Conservation (phyloP, 2,329 filamentous ascomycete species). For the Pseudopyricularia cyperi region DNA sequence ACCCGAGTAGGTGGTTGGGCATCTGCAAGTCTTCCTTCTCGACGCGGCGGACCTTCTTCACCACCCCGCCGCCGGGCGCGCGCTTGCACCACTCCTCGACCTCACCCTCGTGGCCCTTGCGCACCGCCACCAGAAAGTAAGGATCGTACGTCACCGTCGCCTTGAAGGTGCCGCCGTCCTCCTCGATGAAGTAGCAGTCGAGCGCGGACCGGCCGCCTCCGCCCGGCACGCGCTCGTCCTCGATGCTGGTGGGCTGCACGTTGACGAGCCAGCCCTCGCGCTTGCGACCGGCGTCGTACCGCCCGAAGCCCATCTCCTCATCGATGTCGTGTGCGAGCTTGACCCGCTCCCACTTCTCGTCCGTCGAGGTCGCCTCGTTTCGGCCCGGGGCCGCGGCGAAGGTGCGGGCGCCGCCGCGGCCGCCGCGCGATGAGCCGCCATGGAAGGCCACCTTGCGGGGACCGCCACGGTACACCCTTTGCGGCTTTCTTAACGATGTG, state of each 20-base stretch:
- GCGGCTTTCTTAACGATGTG: constrained; percentile 41
- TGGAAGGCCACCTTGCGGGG: constrained; percentile 60
- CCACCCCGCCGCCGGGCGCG: constrained; percentile 62
- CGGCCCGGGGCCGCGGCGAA: constrained; percentile 64
- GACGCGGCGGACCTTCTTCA: constrained; percentile 64
- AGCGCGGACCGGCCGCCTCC: constrained; percentile 82
- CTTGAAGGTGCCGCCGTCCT: constrained; percentile 83
- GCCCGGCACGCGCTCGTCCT: constrained; percentile 72
- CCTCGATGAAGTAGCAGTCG: constrained; percentile 94
- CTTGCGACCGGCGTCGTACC: constrained; percentile 79
- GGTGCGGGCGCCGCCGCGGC: constrained; percentile 55
- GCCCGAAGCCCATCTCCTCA: constrained; percentile 85
- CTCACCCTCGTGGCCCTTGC: constrained; percentile 76
- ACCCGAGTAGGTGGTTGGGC: constrained; percentile 91
- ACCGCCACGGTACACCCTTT: constrained; percentile 51
- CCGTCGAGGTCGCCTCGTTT: constrained; percentile 75
- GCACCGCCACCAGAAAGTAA: constrained; percentile 87
- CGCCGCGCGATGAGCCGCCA: too few relatives aligned
- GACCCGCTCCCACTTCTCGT: constrained; percentile 83
- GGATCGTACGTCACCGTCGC: constrained; percentile 93
- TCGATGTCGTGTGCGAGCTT: constrained; percentile 80
- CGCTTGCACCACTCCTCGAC: constrained; percentile 91
- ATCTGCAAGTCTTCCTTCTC: constrained; percentile 90
- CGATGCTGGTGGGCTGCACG: constrained; percentile 76
- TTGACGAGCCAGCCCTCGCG: constrained; percentile 85